Base-by-base conservation (phyloP, 75 land plant species). In the Pseudotsuga menziesii region DNA sequence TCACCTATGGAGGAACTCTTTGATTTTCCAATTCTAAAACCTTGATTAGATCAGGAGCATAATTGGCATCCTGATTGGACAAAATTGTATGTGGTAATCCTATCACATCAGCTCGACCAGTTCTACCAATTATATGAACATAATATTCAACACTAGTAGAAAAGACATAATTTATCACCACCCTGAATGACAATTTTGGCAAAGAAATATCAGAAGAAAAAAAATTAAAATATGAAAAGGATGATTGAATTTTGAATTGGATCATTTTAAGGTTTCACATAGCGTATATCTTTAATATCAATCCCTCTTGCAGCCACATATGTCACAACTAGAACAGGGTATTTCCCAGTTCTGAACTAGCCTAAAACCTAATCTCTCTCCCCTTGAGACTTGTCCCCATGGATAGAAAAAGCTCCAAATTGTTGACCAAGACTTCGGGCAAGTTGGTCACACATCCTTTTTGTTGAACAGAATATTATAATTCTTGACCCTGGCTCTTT, bases 131-230 rank as follows among this genome's bases (percentile, higher is more conserved):
- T 61, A 96, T 88, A 74, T 95, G 98, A 7, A 95, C 98, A 81
- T 95, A 95, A 58, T 95, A 96, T 78, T 95, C 98, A 25, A 95
- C 91, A 27, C 96, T 93, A 41, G 89, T 93, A 12, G 98, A 96
- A 79, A 95, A 95, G 61, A 93, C 98, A 78, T 86, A 95, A 78
- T 95, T 95, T 80, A 95, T 77, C 58, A 95, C 98, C 80, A 91
- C 92, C 87, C 97, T 94, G 86, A 69, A 78, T 3, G 48, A 4
- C 19, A 14, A 56, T 70, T 54, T 36, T 80, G 16, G 11, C 35
- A 70, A 2, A 16, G 26, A 15, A 32, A 39, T 39, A 57, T 20
- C 35, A 82, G 32, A 58, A 52, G 17, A 60, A 5, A 15, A 25
- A 36, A 48, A 58, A 23, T 41, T 35, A 12, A n/a, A 61, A 15